A percentile compares a stretch with the other conserved stretches of the same genome.
phyloP scores from a whole-genome alignment of 106 monocot species.

The Allium cepa region DNA sequence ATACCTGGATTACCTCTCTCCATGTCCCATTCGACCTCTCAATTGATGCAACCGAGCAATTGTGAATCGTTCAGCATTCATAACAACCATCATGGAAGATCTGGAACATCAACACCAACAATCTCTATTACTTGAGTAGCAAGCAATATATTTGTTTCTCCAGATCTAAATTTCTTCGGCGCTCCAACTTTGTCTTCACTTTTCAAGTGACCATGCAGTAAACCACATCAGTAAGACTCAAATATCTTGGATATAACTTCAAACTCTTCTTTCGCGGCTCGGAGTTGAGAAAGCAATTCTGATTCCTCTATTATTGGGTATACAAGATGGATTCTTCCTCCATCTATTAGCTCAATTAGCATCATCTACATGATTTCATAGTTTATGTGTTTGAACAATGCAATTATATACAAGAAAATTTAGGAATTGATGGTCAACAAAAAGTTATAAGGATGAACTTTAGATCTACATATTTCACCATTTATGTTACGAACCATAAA shows the following conservation, averaged over 20 bases:
- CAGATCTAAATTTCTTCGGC: constrained; percentile 64
- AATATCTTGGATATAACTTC: constrained; percentile 52
- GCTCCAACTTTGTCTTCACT: constrained; percentile 72
- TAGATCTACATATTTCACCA: too few species aligned
- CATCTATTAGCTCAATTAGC: constrained; percentile 51
- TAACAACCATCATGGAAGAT: constrained; percentile 99
- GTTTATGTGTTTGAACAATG: too few species aligned
- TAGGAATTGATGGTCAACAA: too few species aligned
- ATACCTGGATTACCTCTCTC: constrained; percentile 73
- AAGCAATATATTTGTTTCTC: constrained; percentile 65
- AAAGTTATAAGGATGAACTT: too few species aligned
- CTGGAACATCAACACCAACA: constrained; percentile 94
- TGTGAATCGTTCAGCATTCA: constrained; percentile 97
- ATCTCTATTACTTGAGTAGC: constrained; percentile 96
- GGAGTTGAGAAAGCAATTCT: constrained; percentile 79
- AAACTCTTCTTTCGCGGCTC: constrained; percentile 56
- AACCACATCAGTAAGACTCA: constrained; percentile 57
- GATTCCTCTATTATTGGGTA: constrained; percentile 92
- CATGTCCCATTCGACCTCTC: constrained; percentile 90
- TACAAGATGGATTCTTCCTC: constrained; percentile 85
- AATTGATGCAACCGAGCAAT: constrained; percentile 94
- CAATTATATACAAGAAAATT: too few species aligned
- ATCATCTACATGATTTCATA: constrained; percentile 62
- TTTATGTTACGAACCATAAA: too few species aligned
- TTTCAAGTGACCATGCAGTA: constrained; percentile 89